Base-by-base conservation (phyloP, 2,329 filamentous ascomycete species). In the Diatrype stigma region DNA sequence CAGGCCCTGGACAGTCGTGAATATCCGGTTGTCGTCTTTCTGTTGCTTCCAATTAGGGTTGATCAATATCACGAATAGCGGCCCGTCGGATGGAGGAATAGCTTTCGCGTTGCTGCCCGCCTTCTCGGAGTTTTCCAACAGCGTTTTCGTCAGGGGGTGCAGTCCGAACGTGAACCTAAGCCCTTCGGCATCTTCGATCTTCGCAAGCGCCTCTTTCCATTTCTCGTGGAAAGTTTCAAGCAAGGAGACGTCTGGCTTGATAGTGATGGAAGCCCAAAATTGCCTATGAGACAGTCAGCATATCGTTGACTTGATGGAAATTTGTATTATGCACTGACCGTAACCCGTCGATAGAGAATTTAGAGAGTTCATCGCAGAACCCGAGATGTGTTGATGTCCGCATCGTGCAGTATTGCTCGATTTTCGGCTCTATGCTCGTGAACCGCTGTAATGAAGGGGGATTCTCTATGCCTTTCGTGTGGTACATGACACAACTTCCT, bases 121-220 rank as follows among this genome's bases (percentile, higher is more conserved):
- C 32, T 49, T 56, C 17, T 30, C 45, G 2, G 52, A 61, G 21
- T 47, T 49, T 35, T 57, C 52, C 21, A 62, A 49, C 11, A 59
- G 42, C 12, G 50, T 42, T 16, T 50, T 58, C 2, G 57, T 58
- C 17, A 57, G 23, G 1, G 57, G 55, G 10, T 62, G 54, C 32
- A 60, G 58, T 30, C 56, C 51, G 26, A 61, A 57, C 0, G 56
- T 51, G 42, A 60, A 62, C 14, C 55, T 56, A 38, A 61, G 53
- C 0, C 59, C 56, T 28, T 60, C 47, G 1, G 50, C 45, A 23
- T 60, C 56, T 45, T 58, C 45, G n/a, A 56, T 50, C 11, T 17
- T 44, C 3, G 19, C 32, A 2, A 60, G 51, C 3, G 54, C 54
- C 6, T 52, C 52, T 42, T 60, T 42, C 58, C 56, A 58, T 23